Base-by-base conservation (phyloP, 495 filamentous ascomycete species). In the Aspergillus avenaceus region DNA sequence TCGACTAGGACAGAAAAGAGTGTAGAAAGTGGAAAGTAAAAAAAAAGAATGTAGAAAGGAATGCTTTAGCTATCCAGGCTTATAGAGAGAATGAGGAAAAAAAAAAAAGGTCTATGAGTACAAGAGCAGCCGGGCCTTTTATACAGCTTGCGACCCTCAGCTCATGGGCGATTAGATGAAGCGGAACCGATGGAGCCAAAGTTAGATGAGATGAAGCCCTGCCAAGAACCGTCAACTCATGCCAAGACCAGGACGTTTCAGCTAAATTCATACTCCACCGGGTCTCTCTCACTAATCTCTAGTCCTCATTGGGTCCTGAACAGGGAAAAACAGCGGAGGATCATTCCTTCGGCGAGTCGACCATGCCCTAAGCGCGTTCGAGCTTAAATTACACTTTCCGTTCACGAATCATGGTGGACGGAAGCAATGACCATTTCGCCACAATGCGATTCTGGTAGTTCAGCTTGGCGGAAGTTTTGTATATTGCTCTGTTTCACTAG, bases 31-130 rank as follows among this genome's bases (percentile, higher is more conserved):
- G 23, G 40, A 36, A 41, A 52, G 45, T 27, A 25, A 49, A 52
- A 47, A 41, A 43, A 53, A 34, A 21, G 41, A 49, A 45, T 40
- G 23, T 29, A 31, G 21, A 38, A 38, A 38, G n/a, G 34, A 27
- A 47, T 34, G 29, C 27, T 27, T 32, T 40, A 50, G 48, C 48
- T 43, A 36, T 50, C 48, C 48, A 24, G 40, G 48, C 48, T 42
- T 50, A 40, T 13, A 28, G n/a, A 37, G 11, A 41, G 25, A 45
- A 31, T 24, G 46, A 45, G 26, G 49, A 28, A 36, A 7, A 40
- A 31, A 25, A 47, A 11, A 46, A 19, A 16, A 13, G 8, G 21
- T 8, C 36, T 0, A n/a, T n/a, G n/a, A n/a, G n/a, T n/a, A n/a
- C n/a, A n/a, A n/a, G n/a, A n/a, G n/a, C n/a, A n/a, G n/a, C n/a